These are phyloP conservation scores for Cucurbita maxima DNA, from an alignment of 306 rosid species.

Conservation along the genomic window DNA sequence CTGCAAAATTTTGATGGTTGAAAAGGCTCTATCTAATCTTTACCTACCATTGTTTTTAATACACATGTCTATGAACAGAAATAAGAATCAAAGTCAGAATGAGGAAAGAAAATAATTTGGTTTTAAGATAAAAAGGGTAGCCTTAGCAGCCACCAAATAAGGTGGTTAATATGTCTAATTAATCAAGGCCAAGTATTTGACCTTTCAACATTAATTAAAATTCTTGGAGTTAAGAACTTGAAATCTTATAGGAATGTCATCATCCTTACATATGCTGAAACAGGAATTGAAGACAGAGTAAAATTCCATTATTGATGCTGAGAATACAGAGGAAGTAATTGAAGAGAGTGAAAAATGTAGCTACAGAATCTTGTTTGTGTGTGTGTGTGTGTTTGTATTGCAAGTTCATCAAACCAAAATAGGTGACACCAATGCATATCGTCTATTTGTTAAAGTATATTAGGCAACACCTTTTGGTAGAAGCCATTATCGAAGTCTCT, in stretches of 20 bases:
- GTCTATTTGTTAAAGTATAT: background rate
- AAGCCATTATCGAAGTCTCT: background rate
- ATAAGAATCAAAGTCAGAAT: background rate
- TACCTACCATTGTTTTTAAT: background rate
- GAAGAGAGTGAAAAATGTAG: background rate
- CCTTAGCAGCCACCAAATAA: background rate
- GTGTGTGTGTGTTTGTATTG: background rate
- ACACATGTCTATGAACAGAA: background rate
- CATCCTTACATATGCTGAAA: too few species aligned
- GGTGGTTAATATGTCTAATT: conserved; percentile 27
- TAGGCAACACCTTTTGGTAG: background rate
- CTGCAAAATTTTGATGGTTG: background rate
- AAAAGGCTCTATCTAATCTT: background rate
- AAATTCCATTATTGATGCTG: background rate
- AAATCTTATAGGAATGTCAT: too few species aligned
- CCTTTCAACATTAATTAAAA: too few species aligned
- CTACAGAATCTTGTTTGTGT: background rate
- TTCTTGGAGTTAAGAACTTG: too few species aligned
- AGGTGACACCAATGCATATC: background rate
- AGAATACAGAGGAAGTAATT: background rate
- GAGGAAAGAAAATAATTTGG: background rate
- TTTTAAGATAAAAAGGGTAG: background rate
- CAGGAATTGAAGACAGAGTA: background rate
- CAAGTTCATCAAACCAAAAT: background rate
- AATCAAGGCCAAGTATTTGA: background rate